Percentiles rank a stretch among this genome's conserved stretches.
Evolutionary conservation across 1,284 basidiomycete genomes (phyloP).

Genomic region (Leccinum subrobustum): DNA sequence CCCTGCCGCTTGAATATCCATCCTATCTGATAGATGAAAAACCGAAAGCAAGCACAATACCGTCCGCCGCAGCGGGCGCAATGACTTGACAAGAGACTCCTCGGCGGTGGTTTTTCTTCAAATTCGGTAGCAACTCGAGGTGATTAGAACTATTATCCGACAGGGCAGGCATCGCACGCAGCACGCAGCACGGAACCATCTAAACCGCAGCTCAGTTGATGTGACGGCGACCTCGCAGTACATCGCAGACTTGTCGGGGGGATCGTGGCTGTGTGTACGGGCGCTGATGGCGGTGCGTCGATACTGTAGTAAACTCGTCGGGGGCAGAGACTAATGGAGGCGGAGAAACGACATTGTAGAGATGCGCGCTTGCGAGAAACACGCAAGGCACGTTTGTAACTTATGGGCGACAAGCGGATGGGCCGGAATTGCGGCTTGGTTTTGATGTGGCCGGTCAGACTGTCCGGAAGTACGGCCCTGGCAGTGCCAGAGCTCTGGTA

Average conservation of each 20-base stretch:
- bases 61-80: conserved; percentile 1
- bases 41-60: not conserved
- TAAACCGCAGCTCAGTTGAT: not conserved
- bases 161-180: not conserved
- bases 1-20: not conserved
- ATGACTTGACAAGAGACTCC: not conserved
- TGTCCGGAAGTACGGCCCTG: not conserved
- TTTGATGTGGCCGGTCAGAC: not conserved
- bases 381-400: not conserved
- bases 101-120: not conserved
- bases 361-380: not conserved
- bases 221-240: not conserved
- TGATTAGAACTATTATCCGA: not conserved
- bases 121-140: not conserved
- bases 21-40: not conserved
- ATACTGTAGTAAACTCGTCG: not conserved
- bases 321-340: not conserved
- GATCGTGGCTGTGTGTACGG: not conserved
- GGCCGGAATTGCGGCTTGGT: not conserved
- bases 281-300: not conserved
- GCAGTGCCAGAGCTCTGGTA: not conserved
- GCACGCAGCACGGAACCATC: not conserved
- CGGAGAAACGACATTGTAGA: not conserved
- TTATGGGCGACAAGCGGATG: not conserved
- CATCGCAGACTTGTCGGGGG: not conserved